phyloP scores from a whole-genome alignment of 2,329 filamentous ascomycete genomes.

The Penicillium brasilianum region DNA sequence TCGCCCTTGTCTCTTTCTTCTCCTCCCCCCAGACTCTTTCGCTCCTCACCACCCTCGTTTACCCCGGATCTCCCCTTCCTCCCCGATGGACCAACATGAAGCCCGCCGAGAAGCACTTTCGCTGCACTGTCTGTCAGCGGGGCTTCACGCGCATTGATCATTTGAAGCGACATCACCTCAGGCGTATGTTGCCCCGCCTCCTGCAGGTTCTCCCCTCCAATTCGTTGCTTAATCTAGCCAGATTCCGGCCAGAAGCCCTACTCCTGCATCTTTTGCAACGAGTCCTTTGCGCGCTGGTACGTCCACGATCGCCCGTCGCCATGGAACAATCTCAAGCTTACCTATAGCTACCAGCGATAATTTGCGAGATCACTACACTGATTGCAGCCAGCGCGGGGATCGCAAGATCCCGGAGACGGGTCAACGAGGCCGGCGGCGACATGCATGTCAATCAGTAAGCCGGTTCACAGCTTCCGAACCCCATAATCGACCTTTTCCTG shows the following conservation, averaged over 20 bases:
- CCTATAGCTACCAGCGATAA: conserved; percentile 47
- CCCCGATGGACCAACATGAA: conserved; percentile 43
- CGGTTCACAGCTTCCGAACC: not conserved
- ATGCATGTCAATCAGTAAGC: conserved; percentile 54
- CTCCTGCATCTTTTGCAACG: conserved; percentile 52
- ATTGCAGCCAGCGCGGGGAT: conserved; percentile 50
- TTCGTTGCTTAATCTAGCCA: conserved; percentile 30
- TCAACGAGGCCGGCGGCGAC: conserved; percentile 51
- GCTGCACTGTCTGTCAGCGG: conserved; percentile 51
- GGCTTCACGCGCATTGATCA: conserved; percentile 56
- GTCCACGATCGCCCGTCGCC: conserved; percentile 19
- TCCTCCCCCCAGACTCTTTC: conserved; percentile 4
- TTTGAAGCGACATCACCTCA: conserved; percentile 53
- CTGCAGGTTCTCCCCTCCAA: conserved; percentile 7
- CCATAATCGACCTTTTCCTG: not conserved
- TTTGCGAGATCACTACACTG: conserved; percentile 52
- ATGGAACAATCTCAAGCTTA: conserved; percentile 7
- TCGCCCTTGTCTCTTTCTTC: not conserved
- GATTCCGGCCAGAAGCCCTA: conserved; percentile 56
- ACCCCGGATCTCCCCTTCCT: conserved; percentile 34
- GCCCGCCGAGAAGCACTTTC: conserved; percentile 48
- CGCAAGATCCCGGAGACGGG: conserved; percentile 52
- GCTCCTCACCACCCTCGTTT: conserved; percentile 18
- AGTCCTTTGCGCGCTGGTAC: conserved; percentile 53
- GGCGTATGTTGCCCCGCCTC: conserved; percentile 45